Evolutionary conservation across 2,329 filamentous ascomycete genomes (phyloP).

Genomic region (Cercospora berteroae): DNA sequence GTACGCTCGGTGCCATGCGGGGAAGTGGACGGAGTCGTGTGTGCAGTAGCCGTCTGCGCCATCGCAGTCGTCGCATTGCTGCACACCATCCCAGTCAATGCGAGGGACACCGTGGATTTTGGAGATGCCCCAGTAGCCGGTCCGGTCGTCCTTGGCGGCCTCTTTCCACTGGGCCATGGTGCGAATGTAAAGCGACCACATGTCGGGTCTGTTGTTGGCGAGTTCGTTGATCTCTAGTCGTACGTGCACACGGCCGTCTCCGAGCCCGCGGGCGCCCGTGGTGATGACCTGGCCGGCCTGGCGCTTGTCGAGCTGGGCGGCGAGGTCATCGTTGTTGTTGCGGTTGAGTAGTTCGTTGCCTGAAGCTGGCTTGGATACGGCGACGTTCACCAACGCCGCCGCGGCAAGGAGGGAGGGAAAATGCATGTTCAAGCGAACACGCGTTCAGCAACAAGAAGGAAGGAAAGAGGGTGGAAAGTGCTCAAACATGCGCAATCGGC

Average conservation of each 20-base stretch:
- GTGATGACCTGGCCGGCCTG: constrained; percentile 19
- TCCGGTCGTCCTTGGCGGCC: constrained; percentile 10
- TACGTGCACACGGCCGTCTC: constrained; percentile 20
- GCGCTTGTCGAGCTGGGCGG: constrained; percentile 15
- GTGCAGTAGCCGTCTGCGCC: constrained; percentile 37
- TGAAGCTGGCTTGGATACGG: constrained; percentile 20
- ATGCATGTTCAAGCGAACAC: constrained; percentile 10
- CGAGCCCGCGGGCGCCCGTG: constrained; percentile 22
- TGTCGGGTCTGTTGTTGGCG: constrained; percentile 15
- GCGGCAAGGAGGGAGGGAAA: constrained; percentile 17
- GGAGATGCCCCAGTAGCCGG: constrained; percentile 22
- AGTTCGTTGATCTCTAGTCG: constrained; percentile 26
- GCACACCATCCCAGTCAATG: constrained; percentile 33
- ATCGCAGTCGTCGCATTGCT: constrained; percentile 30
- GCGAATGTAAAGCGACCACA: constrained; percentile 27
- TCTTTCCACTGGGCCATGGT: constrained; percentile 22
- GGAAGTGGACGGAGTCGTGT: constrained; percentile 38
- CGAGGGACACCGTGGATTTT: constrained; percentile 35
- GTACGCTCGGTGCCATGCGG: constrained; percentile 37
- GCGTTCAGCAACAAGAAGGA: background rate
- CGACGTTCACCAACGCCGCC: constrained; percentile 8
- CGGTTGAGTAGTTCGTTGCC: constrained; percentile 1
- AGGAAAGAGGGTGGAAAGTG: constrained; percentile 3
- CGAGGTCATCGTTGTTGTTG: background rate
- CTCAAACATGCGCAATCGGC: constrained; percentile 9